Evolutionary conservation across 305 asterid species (phyloP).

Genomic region (Ajuga reptans): DNA sequence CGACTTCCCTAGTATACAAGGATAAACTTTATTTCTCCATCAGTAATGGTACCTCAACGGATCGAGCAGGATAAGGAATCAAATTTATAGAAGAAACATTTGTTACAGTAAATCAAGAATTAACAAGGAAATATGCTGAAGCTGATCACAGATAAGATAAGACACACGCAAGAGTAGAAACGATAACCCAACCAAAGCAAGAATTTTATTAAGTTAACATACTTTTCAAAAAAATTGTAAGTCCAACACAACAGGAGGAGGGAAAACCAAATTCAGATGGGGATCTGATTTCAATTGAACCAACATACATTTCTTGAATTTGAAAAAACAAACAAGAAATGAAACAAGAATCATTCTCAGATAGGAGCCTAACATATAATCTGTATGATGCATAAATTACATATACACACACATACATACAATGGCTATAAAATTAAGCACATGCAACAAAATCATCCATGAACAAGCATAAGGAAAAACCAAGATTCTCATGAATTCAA

Average conservation of each 20-base stretch:
- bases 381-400: not conserved
- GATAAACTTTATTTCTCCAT: not conserved
- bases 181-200: not conserved
- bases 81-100: not conserved
- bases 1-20: not conserved
- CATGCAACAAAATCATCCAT: constrained; percentile 6
- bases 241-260: not conserved
- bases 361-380: not conserved
- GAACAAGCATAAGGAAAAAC: not conserved
- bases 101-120: not conserved
- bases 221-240: not conserved
- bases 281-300: not conserved
- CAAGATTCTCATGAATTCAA: not conserved
- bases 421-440: not conserved
- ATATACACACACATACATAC: not conserved
- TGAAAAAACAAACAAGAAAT: not conserved
- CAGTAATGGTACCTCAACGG: not conserved
- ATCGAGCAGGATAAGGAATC: not conserved
- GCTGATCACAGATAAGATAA: not conserved
- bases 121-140: not conserved
- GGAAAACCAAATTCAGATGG: not conserved
- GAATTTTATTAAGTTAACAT: not conserved
- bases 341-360: not conserved
- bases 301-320: not conserved
- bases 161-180: not conserved